Conservation (phyloP, 164 flowering plant species). For the Berberis thunbergii region DNA sequence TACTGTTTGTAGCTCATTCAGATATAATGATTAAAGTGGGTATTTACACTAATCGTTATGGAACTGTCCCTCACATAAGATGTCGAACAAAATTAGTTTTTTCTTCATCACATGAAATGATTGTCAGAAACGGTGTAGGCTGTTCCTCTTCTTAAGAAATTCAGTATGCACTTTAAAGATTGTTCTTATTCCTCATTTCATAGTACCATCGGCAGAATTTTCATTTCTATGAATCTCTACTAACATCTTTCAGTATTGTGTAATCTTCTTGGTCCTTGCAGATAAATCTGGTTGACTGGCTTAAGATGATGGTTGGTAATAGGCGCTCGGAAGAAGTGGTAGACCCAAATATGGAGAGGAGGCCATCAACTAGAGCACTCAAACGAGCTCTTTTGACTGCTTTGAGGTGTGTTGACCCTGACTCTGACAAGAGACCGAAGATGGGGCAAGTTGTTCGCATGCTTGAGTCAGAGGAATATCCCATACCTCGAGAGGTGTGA, state of each 20-base stretch:
- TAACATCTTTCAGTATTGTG: background rate
- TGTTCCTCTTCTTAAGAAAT: too few species aligned
- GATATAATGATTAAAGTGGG: too few species aligned
- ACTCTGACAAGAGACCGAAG: slow-evolving; percentile 68
- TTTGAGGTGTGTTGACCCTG: slow-evolving; percentile 86
- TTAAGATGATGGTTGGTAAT: slow-evolving; percentile 77
- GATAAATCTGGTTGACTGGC: slow-evolving; percentile 91
- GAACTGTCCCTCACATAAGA: too few species aligned
- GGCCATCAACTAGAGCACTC: slow-evolving; percentile 72
- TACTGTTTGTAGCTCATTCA: too few species aligned
- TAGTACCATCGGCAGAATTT: background rate
- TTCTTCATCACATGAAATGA: too few species aligned
- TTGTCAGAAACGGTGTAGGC: too few species aligned
- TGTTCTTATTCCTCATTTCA: too few species aligned
- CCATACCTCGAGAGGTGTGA: slow-evolving; percentile 71
- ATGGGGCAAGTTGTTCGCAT: slow-evolving; percentile 89
- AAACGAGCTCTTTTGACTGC: slow-evolving; percentile 83
- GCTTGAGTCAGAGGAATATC: slow-evolving; percentile 90
- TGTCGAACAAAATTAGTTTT: too few species aligned
- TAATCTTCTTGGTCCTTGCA: slow-evolving; percentile 21
- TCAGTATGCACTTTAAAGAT: too few species aligned
- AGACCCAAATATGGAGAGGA: slow-evolving; percentile 59
- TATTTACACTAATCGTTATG: too few species aligned
- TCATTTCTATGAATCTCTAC: background rate
- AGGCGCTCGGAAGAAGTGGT: slow-evolving; percentile 82